These are phyloP conservation scores for Tolypocladium paradoxum DNA, from an alignment of 2,329 filamentous ascomycete species.

Conservation along the genomic window DNA sequence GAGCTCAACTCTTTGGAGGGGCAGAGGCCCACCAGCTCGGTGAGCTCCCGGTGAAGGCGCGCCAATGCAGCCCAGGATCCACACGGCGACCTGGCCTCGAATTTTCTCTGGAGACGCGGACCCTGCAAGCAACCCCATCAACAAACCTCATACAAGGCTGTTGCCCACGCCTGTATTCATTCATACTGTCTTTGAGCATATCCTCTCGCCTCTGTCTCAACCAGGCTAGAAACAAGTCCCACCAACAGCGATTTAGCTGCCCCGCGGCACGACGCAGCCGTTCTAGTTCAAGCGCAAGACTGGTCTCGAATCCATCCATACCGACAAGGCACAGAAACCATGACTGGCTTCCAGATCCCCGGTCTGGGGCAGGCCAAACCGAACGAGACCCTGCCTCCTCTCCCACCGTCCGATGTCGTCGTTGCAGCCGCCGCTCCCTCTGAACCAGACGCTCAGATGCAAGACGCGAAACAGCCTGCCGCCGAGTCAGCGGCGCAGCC, in stretches of 20 bases:
- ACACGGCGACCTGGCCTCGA: slow-evolving; percentile 16
- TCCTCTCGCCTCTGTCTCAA: background rate
- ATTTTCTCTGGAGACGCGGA: slow-evolving; percentile 14
- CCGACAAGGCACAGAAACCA: slow-evolving; percentile 6
- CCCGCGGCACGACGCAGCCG: background rate
- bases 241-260: background rate
- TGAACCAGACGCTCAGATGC: slow-evolving; percentile 6
- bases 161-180: background rate
- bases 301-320: background rate
- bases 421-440: slow-evolving; percentile 16
- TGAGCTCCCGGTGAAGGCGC: background rate
- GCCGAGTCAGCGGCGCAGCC: background rate
- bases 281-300: background rate
- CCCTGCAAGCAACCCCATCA: background rate
- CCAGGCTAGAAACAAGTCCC: background rate
- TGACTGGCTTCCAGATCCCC: slow-evolving; percentile 33
- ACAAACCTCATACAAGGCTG: background rate
- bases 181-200: background rate
- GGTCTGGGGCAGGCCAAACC: slow-evolving; percentile 31
- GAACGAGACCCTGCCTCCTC: slow-evolving; percentile 28
- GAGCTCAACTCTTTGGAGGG: slow-evolving; percentile 17
- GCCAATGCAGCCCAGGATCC: slow-evolving; percentile 4
- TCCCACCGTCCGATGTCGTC: slow-evolving; percentile 18
- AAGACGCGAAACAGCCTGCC: slow-evolving; percentile 1
- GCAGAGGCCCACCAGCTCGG: background rate